phyloP scores from a whole-genome alignment of 306 rosid genomes.

The Cicer bijugum region DNA sequence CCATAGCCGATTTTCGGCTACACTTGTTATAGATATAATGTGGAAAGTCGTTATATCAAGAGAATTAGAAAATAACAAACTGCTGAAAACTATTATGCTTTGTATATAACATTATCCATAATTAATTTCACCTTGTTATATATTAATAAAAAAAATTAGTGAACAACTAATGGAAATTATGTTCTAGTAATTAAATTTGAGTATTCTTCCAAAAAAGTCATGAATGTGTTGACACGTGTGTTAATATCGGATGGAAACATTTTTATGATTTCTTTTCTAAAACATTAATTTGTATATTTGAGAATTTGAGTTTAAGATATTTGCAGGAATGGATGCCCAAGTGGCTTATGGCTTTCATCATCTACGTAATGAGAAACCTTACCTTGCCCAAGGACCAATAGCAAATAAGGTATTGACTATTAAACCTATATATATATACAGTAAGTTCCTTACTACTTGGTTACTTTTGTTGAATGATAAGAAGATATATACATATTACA shows the following conservation, averaged over 20 bases:
- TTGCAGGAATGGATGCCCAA: slow-evolving; percentile 96
- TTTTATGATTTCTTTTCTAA: not conserved
- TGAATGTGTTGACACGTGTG: not conserved
- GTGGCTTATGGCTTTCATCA: slow-evolving; percentile 98
- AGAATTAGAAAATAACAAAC: too few relatives aligned
- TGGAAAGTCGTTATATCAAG: too few relatives aligned
- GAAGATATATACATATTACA: not conserved
- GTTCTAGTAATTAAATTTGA: not conserved
- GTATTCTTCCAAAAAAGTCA: not conserved
- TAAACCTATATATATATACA: not conserved
- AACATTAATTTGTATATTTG: not conserved
- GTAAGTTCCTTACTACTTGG: not conserved
- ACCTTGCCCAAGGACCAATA: slow-evolving; percentile 95
- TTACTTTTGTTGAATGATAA: not conserved
- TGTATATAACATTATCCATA: not conserved
- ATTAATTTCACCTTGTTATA: not conserved
- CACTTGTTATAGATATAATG: too few relatives aligned
- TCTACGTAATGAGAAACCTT: slow-evolving; percentile 88
- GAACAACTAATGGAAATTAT: not conserved
- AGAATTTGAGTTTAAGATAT: slow-evolving; percentile 21
- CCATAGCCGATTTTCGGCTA: too few relatives aligned
- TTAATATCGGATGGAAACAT: not conserved
- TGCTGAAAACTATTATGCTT: not conserved
- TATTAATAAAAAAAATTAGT: not conserved
- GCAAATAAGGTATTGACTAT: slow-evolving; percentile 72